Evolutionary conservation across 768 basidiomycete genomes (phyloP).

Genomic region (Boletales sp.): DNA sequence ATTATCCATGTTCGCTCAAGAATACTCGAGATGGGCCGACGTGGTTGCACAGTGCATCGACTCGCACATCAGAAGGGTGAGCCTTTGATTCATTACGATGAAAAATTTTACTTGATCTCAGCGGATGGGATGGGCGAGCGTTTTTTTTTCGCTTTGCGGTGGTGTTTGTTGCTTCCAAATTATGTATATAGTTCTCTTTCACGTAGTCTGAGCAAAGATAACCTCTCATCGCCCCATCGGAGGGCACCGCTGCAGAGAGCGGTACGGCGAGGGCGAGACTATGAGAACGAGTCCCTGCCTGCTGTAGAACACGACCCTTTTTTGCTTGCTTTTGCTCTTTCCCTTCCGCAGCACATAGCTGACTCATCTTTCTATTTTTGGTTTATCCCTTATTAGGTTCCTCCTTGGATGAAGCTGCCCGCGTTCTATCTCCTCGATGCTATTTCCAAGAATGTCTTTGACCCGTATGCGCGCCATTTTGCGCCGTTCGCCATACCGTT

Average conservation of each 20-base stretch:
- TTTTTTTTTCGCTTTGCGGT: conserved; percentile 18
- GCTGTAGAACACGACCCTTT: conserved; percentile 21
- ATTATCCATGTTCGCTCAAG: conserved; percentile 89
- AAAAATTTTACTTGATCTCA: conserved; percentile 21
- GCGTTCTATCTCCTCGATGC: conserved; percentile 95
- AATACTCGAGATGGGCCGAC: conserved; percentile 72
- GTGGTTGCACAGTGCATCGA: conserved; percentile 82
- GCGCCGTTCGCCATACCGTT: conserved; percentile 75
- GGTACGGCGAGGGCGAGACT: conserved; percentile 35
- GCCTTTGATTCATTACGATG: conserved; percentile 36
- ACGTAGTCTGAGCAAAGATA: conserved; percentile 43
- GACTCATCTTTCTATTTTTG: conserved; percentile 54
- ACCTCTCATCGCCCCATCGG: conserved; percentile 28
- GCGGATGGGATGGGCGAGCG: conserved; percentile 27
- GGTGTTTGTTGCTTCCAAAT: conserved; percentile 28
- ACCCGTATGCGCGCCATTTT: conserved; percentile 88
- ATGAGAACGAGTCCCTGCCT: conserved; percentile 31
- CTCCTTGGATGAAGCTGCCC: conserved; percentile 87
- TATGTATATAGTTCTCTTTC: conserved; percentile 45
- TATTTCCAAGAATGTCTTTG: conserved; percentile 93
- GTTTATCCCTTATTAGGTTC: conserved; percentile 56
- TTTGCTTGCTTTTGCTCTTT: conserved; percentile 32
- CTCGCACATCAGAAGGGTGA: conserved; percentile 84
- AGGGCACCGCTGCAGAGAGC: conserved; percentile 33
- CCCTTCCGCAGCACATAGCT: conserved; percentile 39